phyloP scores from a whole-genome alignment of 306 rosid genomes.

The cucumber (Cucumis sativus) region DNA sequence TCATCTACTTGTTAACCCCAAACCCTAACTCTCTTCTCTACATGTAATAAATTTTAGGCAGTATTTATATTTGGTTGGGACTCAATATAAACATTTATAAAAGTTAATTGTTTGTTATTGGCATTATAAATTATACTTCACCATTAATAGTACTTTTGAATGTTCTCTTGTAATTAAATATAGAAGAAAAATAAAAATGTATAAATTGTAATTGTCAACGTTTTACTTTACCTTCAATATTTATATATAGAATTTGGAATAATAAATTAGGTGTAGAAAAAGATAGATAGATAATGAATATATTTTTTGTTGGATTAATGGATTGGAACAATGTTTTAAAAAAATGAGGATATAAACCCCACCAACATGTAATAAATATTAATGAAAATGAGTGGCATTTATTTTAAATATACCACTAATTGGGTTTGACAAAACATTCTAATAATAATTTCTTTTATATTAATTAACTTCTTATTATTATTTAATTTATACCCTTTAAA shows the following conservation, averaged over 20 bases:
- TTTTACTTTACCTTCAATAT: neutral
- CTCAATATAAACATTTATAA: too few species aligned
- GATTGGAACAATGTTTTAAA: neutral
- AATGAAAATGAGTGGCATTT: neutral
- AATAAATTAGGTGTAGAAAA: neutral
- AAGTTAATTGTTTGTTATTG: too few species aligned
- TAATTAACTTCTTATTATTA: neutral
- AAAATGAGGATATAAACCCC: neutral
- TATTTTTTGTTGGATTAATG: neutral
- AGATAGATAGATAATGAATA: neutral
- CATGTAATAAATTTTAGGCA: too few species aligned
- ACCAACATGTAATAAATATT: neutral
- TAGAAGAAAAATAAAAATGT: too few species aligned
- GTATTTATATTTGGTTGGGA: too few species aligned
- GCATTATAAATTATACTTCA: too few species aligned
- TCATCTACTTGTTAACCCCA: too few species aligned
- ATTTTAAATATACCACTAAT: neutral
- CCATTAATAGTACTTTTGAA: too few species aligned
- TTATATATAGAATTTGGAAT: neutral
- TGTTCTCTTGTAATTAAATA: too few species aligned
- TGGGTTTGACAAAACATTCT: neutral
- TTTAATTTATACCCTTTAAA: too few species aligned
- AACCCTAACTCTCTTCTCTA: too few species aligned
- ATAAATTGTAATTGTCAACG: neutral
- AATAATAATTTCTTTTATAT: neutral